Evolutionary conservation across 2,329 filamentous ascomycete species (phyloP).

Genomic region (Pyrenochaeta sp.): DNA sequence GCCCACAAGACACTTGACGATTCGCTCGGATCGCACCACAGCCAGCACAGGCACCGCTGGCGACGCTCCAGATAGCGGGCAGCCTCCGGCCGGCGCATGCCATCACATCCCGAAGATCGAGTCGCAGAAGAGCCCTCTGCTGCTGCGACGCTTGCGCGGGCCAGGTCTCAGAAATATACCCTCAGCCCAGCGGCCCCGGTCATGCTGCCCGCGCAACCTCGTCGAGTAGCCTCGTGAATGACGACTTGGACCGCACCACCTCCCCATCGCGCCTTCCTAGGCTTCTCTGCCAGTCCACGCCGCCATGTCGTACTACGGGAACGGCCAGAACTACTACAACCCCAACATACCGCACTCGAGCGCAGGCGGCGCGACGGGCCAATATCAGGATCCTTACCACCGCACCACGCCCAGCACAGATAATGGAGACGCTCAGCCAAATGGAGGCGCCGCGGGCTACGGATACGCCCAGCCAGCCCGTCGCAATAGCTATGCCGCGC

Average conservation of each 20-base stretch:
- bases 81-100: conserved; percentile 21
- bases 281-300: conserved; percentile 18
- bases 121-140: conserved; percentile 15
- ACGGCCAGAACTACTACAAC: conserved; percentile 62
- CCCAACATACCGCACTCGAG: conserved; percentile 53
- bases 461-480: conserved; percentile 49
- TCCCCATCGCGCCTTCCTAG: conserved; percentile 22
- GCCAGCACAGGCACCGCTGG: conserved; percentile 19
- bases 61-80: not conserved
- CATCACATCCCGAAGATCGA: conserved; percentile 15
- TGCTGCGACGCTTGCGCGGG: conserved; percentile 12
- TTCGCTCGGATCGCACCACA: conserved; percentile 26
- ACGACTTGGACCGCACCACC: conserved; percentile 32
- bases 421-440: conserved; percentile 73
- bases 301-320: conserved; percentile 66
- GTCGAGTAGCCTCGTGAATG: conserved; percentile 48
- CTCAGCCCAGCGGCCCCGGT: conserved; percentile 38
- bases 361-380: conserved; percentile 47
- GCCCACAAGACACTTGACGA: conserved; percentile 20
- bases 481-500: conserved; percentile 47
- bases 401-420: conserved; percentile 76
- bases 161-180: conserved; percentile 13
- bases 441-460: conserved; percentile 53
- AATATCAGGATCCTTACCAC: conserved; percentile 50
- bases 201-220: conserved; percentile 43